A percentile compares a stretch with the other conserved stretches of the same genome.
Evolutionary conservation across 208 protist genomes (phyloP).

Genomic region (Borovskyia barvae): DNA sequence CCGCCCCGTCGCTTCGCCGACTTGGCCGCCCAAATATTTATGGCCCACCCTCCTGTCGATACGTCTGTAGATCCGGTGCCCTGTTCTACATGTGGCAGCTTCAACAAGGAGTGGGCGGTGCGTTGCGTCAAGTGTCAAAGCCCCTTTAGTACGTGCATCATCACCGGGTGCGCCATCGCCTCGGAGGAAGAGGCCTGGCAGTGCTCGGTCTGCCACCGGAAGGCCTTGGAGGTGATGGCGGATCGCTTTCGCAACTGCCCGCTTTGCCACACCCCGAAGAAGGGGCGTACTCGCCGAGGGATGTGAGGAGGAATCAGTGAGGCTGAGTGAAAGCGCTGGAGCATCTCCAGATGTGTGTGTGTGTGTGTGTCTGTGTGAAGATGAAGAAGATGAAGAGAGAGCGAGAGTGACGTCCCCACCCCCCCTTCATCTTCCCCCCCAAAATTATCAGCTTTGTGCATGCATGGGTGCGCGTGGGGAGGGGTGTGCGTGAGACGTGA

Average conservation of each 20-base stretch:
- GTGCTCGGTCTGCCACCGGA: conserved; percentile 85
- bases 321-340: neutral
- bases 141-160: conserved; percentile 85
- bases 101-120: conserved; percentile 91
- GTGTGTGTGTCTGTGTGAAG: neutral
- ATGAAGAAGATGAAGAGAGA: too few species aligned
- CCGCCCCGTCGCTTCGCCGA: conserved; percentile 81
- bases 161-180: conserved; percentile 78
- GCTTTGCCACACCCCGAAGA: conserved; percentile 87
- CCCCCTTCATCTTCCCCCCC: too few species aligned
- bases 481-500: too few species aligned
- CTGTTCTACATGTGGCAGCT: conserved; percentile 82
- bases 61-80: conserved; percentile 65
- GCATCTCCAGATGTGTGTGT: conserved; percentile 1
- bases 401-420: too few species aligned
- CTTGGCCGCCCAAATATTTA: conserved; percentile 92
- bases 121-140: conserved; percentile 81
- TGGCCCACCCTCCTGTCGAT: conserved; percentile 80
- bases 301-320: conserved; percentile 8
- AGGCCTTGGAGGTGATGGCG: conserved; percentile 70
- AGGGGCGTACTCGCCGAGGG: conserved; percentile 33
- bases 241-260: conserved; percentile 87
- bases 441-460: too few species aligned
- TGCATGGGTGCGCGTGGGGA: too few species aligned
- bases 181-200: conserved; percentile 66